phyloP scores from a whole-genome alignment of 2,329 filamentous ascomycete genomes.

The Phaeophleospora eucalypticola region DNA sequence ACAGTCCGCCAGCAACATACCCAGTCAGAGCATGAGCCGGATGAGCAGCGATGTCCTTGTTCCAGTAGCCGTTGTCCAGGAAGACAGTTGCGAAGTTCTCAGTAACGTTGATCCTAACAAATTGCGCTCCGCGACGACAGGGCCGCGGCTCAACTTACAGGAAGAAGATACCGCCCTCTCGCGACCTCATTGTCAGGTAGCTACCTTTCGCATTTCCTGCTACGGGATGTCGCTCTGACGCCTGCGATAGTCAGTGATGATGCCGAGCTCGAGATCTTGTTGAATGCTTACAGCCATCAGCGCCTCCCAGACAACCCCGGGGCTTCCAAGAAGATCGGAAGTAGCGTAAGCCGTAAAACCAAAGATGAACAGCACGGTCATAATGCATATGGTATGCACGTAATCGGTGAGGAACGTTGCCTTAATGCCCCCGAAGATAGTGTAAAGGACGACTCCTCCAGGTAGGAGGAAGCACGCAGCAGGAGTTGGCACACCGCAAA shows the following conservation, averaged over 20 bases:
- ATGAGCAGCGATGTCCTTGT: conserved; percentile 39
- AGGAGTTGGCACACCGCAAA: conserved; percentile 47
- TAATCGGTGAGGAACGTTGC: conserved; percentile 50
- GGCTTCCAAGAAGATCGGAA: conserved; percentile 36
- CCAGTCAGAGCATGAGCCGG: conserved; percentile 35
- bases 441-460: conserved; percentile 47
- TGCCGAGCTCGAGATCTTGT: too few relatives aligned
- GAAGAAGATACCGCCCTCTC: conserved; percentile 82
- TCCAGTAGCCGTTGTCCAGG: conserved; percentile 40
- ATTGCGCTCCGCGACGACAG: conserved; percentile 10
- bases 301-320: conserved; percentile 35
- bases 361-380: conserved; percentile 49
- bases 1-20: conserved; percentile 40
- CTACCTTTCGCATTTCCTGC: conserved; percentile 74
- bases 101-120: conserved; percentile 6
- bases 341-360: conserved; percentile 42
- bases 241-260: conserved; percentile 29
- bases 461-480: conserved; percentile 46
- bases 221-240: conserved; percentile 67
- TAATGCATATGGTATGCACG: conserved; percentile 45
- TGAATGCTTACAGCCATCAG: conserved; percentile 1
- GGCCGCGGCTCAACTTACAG: conserved; percentile 40
- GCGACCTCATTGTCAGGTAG: conserved; percentile 81
- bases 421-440: conserved; percentile 47
- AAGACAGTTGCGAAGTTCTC: conserved; percentile 22